Evolutionary conservation across 108 stramenopile genomes (phyloP).

Genomic region (Skeletonema grethae): DNA sequence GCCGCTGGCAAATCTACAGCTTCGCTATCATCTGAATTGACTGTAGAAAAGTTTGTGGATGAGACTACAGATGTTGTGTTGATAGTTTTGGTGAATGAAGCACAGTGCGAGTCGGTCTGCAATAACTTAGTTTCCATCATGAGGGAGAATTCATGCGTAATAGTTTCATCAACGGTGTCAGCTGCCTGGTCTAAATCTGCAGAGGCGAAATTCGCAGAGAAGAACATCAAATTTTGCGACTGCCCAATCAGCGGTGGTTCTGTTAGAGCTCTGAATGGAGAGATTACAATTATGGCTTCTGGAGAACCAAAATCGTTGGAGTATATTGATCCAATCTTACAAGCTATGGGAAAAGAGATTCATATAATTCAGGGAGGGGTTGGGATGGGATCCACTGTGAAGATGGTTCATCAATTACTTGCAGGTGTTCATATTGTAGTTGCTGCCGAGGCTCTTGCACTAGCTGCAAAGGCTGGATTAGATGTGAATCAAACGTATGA

Average conservation of each 20-base stretch:
- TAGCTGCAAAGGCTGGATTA: constrained; percentile 77
- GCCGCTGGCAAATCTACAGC: constrained; percentile 40
- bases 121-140: constrained; percentile 40
- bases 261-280: constrained; percentile 61
- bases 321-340: constrained; percentile 42
- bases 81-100: constrained; percentile 71
- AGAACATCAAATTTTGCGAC: constrained; percentile 60
- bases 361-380: constrained; percentile 71
- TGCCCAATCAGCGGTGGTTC: constrained; percentile 80
- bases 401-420: constrained; percentile 80
- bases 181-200: constrained; percentile 60
- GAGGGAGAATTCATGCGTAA: constrained; percentile 49
- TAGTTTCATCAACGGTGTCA: constrained; percentile 74
- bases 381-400: constrained; percentile 72
- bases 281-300: constrained; percentile 71
- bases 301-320: constrained; percentile 40
- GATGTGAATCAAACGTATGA: constrained; percentile 73
- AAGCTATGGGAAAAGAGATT: constrained; percentile 62
- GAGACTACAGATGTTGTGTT: constrained; percentile 54
- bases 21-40: constrained; percentile 1
- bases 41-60: constrained; percentile 26
- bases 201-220: constrained; percentile 22
- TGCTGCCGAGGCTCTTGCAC: constrained; percentile 70
- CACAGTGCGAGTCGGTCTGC: constrained; percentile 65
- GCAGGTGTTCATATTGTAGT: constrained; percentile 79